Conservation (phyloP, 1,139 yeast species). For the Candida sanyaensis region DNA sequence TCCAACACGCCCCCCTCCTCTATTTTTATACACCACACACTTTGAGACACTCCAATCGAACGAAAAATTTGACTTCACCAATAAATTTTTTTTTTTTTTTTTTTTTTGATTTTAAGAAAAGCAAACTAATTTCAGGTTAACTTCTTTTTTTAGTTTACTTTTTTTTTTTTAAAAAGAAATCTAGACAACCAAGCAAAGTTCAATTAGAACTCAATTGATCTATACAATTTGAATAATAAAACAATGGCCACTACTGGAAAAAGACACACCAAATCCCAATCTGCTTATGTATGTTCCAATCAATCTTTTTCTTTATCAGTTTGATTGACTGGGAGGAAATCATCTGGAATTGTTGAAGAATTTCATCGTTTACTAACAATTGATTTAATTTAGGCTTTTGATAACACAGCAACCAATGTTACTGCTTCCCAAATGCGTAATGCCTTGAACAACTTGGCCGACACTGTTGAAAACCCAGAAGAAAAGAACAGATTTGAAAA, state of each 20-base stretch:
- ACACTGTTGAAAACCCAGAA: conserved; percentile 64
- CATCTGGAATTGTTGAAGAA: conserved; percentile 8
- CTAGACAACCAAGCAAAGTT: not conserved
- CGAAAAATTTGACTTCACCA: not conserved
- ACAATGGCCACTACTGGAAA: conserved; percentile 27
- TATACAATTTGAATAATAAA: not conserved
- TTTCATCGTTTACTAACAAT: not conserved
- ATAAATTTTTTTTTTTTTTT: no score
- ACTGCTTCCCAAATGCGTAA: conserved; percentile 99
- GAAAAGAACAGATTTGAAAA: conserved; percentile 70
- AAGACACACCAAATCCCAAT: conserved; percentile 76
- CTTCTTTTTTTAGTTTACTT: not conserved
- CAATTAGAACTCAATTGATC: conserved; percentile 1
- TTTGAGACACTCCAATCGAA: not conserved
- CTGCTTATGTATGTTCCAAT: conserved; percentile 54
- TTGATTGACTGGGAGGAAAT: not conserved
- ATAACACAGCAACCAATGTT: conserved; percentile 90
- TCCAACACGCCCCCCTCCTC: no score
- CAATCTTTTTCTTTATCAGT: not conserved
- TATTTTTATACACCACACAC: not conserved
- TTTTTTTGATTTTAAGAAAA: not conserved
- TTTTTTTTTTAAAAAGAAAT: no score
- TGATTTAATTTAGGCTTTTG: conserved; percentile 66
- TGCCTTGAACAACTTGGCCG: conserved; percentile 86
- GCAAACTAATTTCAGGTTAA: not conserved